Evolutionary conservation across 371 early-diverging fungal genomes (phyloP).

Genomic region (Vittaforma corneae): DNA sequence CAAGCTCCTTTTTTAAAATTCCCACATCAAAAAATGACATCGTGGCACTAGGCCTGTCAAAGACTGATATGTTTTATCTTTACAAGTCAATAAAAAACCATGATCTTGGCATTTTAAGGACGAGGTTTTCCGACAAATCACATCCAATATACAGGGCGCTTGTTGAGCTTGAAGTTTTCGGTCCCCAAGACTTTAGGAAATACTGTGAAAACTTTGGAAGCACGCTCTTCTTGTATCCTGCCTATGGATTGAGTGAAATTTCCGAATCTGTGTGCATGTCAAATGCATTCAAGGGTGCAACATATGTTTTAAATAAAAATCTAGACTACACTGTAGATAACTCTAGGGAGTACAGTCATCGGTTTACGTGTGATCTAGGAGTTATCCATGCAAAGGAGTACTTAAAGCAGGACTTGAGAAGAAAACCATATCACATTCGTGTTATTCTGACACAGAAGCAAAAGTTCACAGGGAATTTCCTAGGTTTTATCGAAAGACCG

Average conservation of each 20-base stretch:
- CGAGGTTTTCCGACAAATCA: not conserved
- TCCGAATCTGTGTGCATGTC: not conserved
- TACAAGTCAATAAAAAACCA: not conserved
- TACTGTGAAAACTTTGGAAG: constrained; percentile 2
- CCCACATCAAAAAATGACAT: constrained; percentile 4
- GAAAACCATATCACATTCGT: not conserved
- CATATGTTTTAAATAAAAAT: constrained; percentile 5
- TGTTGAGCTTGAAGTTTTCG: not conserved
- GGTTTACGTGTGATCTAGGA: not conserved
- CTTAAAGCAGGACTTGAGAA: not conserved
- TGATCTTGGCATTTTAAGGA: constrained; percentile 1
- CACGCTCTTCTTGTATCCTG: constrained; percentile 3
- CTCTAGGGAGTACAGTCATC: not conserved
- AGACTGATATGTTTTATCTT: not conserved
- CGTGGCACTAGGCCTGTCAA: not conserved
- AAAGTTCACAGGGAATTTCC: not conserved
- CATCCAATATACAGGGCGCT: not conserved
- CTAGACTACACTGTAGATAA: not conserved
- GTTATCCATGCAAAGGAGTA: constrained; percentile 4
- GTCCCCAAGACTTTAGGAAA: not conserved
- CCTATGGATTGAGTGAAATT: constrained; percentile 10
- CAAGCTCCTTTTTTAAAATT: not conserved
- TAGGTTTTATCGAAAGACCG: not conserved
- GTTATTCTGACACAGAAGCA: not conserved
- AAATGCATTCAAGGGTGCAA: not conserved